phyloP scores from a whole-genome alignment of 805 yeast species.

The Suhomyces sp. region DNA sequence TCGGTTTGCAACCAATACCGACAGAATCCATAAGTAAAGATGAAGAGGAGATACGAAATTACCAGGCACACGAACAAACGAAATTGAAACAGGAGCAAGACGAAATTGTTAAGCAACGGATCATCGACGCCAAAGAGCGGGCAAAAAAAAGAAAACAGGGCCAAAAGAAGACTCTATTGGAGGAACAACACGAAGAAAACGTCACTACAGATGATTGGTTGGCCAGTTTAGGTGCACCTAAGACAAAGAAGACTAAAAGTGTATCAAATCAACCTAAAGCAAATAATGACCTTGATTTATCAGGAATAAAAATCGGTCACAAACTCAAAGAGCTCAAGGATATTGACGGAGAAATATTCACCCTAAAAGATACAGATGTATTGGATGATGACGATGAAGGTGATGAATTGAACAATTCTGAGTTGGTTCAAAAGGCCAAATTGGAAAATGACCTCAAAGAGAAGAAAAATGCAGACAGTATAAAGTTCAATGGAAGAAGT shows the following conservation, averaged over 20 bases:
- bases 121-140: constrained; percentile 19
- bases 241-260: constrained; percentile 4
- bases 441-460: constrained; percentile 31
- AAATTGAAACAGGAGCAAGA: background rate
- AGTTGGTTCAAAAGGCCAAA: constrained; percentile 22
- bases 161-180: constrained; percentile 22
- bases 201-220: constrained; percentile 43
- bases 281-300: constrained; percentile 23
- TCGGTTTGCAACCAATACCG: constrained; percentile 56
- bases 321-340: constrained; percentile 36
- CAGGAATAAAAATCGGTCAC: constrained; percentile 47
- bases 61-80: no score
- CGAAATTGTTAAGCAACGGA: constrained; percentile 13
- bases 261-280: constrained; percentile 4
- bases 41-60: background rate
- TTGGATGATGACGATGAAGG: constrained; percentile 32
- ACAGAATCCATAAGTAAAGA: background rate
- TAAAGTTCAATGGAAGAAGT: constrained; percentile 23
- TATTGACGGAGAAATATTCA: constrained; percentile 50
- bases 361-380: constrained; percentile 52
- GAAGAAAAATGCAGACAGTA: constrained; percentile 20
- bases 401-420: constrained; percentile 42
- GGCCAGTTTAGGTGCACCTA: constrained; percentile 26
- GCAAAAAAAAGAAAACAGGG: constrained; percentile 21
- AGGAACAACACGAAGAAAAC: constrained; percentile 24